A percentile compares a stretch with the other conserved stretches of the same genome.
Conservation (phyloP, 2,329 filamentous ascomycete species). For the Zelopaecilomyces penicillatus region DNA sequence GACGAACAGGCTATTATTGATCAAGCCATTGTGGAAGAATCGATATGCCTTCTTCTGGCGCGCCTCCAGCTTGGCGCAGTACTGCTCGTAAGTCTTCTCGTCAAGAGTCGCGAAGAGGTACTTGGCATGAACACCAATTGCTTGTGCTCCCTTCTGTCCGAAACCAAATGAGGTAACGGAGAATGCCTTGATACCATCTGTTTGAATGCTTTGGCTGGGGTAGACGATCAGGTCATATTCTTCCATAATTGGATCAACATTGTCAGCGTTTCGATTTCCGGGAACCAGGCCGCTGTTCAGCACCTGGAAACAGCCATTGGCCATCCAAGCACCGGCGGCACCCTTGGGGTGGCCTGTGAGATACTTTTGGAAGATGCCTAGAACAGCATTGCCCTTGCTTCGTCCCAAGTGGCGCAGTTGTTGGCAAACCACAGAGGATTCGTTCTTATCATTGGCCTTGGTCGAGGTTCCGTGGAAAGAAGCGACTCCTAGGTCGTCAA, state of each 20-base stretch:
- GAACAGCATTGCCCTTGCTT: conserved; percentile 88
- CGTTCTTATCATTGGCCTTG: conserved; percentile 98
- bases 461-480: conserved; percentile 99
- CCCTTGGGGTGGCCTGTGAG: conserved; percentile 98
- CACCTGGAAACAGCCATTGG: conserved; percentile 95
- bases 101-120: conserved; percentile 95
- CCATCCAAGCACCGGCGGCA: conserved; percentile 98
- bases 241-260: conserved; percentile 93
- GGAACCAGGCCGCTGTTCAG: conserved; percentile 90
- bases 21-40: conserved; percentile 95
- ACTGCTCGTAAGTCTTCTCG: conserved; percentile 69
- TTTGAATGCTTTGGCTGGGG: conserved; percentile 90
- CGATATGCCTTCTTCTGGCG: conserved; percentile 98
- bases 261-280: conserved; percentile 96
- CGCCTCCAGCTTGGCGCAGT: conserved; percentile 80
- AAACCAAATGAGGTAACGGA: conserved; percentile 98
- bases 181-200: conserved; percentile 96
- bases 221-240: conserved; percentile 97
- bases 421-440: conserved; percentile 93
- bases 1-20: conserved; percentile 96
- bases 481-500: conserved; percentile 89
- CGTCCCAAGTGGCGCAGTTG: conserved; percentile 92
- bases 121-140: conserved; percentile 91
- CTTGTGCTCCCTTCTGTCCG: conserved; percentile 97
- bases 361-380: conserved; percentile 99